Percentiles rank a stretch among this genome's conserved stretches.
Conservation (phyloP, 2,329 filamentous ascomycete species). For the Pseudogymnoascus sp. region DNA sequence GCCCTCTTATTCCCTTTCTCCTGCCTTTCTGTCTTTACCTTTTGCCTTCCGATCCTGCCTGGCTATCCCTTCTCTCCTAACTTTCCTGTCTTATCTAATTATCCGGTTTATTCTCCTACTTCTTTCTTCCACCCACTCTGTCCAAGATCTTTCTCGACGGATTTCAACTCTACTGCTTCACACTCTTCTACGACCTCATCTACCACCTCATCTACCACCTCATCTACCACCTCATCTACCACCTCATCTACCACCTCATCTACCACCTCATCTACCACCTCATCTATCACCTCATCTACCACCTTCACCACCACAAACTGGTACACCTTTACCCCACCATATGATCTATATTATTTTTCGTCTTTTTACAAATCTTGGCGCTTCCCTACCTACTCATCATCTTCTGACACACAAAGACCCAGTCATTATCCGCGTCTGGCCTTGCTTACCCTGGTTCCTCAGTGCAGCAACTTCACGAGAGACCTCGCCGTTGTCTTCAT, state of each 20-base stretch:
- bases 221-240: no score
- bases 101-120: background rate
- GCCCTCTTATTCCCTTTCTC: background rate
- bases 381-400: background rate
- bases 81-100: no score
- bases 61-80: background rate
- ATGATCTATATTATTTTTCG: no score
- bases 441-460: no score
- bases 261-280: no score
- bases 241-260: no score
- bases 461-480: no score
- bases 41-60: background rate
- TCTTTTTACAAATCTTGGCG: background rate
- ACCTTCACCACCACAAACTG: background rate
- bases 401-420: background rate
- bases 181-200: no score
- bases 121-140: background rate
- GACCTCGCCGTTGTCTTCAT: no score
- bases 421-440: background rate
- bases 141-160: background rate
- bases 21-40: background rate
- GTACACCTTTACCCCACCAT: no score
- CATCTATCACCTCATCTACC: background rate
- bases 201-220: no score
- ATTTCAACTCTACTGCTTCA: background rate